Evolutionary conservation across 176 grass and related monocot species (phyloP).

Genomic region (Avena sativa): DNA sequence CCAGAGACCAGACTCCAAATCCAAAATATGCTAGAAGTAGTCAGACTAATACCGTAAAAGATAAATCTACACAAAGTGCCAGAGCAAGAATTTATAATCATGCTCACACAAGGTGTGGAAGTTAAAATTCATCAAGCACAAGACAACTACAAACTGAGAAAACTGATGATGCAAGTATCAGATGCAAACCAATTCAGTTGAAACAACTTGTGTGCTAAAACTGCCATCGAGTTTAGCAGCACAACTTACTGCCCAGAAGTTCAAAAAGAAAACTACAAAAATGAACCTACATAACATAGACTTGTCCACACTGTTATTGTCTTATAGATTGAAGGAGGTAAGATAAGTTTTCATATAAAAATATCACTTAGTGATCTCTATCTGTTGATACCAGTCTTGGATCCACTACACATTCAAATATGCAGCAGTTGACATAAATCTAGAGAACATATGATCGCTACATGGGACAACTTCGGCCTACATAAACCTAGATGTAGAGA

Average conservation of each 20-base stretch:
- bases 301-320: not conserved
- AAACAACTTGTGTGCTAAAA: not conserved
- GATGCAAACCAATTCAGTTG: constrained; percentile 8
- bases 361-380: constrained; percentile 8
- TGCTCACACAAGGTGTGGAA: constrained; percentile 13
- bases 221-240: not conserved
- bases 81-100: constrained; percentile 12
- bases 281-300: constrained; percentile 17
- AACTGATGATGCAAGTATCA: not conserved
- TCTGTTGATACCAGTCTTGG: constrained; percentile 15
- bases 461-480: constrained; percentile 3
- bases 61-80: too few relatives aligned
- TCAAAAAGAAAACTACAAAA: not conserved
- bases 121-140: constrained; percentile 14
- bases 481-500: constrained; percentile 5
- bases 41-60: too few relatives aligned
- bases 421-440: constrained; percentile 6
- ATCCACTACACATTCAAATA: constrained; percentile 12
- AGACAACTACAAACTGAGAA: not conserved
- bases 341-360: constrained; percentile 1
- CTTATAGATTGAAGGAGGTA: constrained; percentile 6
- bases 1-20: too few relatives aligned
- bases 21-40: too few relatives aligned
- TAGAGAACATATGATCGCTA: not conserved
- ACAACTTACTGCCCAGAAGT: not conserved